Base-by-base conservation (phyloP, 768 basidiomycete species). In the Krasilnikovozyma curviuscula region DNA sequence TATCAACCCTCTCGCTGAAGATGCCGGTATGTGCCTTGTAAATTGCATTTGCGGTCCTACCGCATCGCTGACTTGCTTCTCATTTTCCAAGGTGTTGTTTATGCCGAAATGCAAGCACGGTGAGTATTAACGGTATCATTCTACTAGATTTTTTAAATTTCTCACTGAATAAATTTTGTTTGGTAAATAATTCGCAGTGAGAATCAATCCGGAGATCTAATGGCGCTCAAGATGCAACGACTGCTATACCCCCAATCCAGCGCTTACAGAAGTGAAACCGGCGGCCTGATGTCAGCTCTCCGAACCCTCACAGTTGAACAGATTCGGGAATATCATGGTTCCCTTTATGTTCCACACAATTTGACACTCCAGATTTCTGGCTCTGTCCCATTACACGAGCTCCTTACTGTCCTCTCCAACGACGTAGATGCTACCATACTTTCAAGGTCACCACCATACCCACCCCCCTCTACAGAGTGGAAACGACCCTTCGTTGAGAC, bases 221-320 rank as follows among this genome's bases (percentile, higher is more conserved):
- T 93, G 82, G 76, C 79, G 31, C 72, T 88, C 24, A 68, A 75
- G 29, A 68, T 75, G 49, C 86, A 93, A 61, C 76, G 79, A 21
- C 63, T 79, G n/a, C 57, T 86, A 31, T 84, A 93, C 58, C 81
- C 82, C 25, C 65, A 71, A 32, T 75, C 72, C 18, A 95, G 82
- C 60, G 93, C 77, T 7, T 93, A 97, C 59, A 75, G 89, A 24
- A 89, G 85, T 56, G 93, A 98, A 71, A 97, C 89, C 0, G 93
- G 93, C 19, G 93, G 93, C 24, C 66, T 97, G 31, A 88, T 95
- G 84, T 77, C 83, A 52, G 83, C 84, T 2, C 67, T 98, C 23
- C 74, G 93, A 23, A 73, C 78, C 13, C 69, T 98, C 52, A 79
- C 76, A 2, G 78, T 85, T 21, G 78, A 93, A 55, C 79, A 93